Evolutionary conservation across 768 basidiomycete species (phyloP).

Genomic region (Inosperma sp.): DNA sequence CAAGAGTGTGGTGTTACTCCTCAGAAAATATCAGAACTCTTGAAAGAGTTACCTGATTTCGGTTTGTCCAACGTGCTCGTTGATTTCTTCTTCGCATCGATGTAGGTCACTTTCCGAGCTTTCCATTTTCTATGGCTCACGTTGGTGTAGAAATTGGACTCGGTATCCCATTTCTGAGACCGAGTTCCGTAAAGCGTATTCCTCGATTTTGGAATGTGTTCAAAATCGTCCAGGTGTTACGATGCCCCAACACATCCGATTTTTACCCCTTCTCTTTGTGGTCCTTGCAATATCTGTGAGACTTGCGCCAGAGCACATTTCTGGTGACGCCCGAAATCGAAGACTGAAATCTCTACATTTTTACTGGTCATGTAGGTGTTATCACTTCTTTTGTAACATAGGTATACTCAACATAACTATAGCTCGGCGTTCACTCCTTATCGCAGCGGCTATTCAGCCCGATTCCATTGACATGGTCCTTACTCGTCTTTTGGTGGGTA

Average conservation of each 20-base stretch:
- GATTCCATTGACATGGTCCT: conserved; percentile 92
- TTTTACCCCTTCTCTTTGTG: conserved; percentile 89
- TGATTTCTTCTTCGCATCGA: conserved; percentile 72
- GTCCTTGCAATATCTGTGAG: conserved; percentile 84
- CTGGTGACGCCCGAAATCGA: conserved; percentile 69
- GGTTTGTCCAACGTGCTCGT: conserved; percentile 72
- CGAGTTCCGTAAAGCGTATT: conserved; percentile 71
- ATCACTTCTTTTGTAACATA: background rate
- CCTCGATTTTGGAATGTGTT: conserved; percentile 58
- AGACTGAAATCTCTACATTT: conserved; percentile 82
- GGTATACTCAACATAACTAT: conserved; percentile 15
- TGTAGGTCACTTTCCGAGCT: conserved; percentile 42
- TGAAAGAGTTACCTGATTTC: conserved; percentile 82
- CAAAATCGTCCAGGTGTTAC: conserved; percentile 54
- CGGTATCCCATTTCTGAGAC: conserved; percentile 87
- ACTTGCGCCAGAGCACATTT: conserved; percentile 80
- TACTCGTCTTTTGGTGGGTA: conserved; percentile 79
- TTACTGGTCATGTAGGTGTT: conserved; percentile 88
- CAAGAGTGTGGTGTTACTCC: conserved; percentile 92
- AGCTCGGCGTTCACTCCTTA: conserved; percentile 85
- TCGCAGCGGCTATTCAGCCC: conserved; percentile 90
- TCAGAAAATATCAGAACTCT: conserved; percentile 83
- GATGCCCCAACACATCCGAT: conserved; percentile 74
- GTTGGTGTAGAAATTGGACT: conserved; percentile 75
- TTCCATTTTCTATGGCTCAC: conserved; percentile 11